A percentile compares a stretch with the other conserved stretches of the same genome.
These are phyloP conservation scores for Dryas drummondii DNA, from an alignment of 306 rosid genomes.

Conservation along the genomic window DNA sequence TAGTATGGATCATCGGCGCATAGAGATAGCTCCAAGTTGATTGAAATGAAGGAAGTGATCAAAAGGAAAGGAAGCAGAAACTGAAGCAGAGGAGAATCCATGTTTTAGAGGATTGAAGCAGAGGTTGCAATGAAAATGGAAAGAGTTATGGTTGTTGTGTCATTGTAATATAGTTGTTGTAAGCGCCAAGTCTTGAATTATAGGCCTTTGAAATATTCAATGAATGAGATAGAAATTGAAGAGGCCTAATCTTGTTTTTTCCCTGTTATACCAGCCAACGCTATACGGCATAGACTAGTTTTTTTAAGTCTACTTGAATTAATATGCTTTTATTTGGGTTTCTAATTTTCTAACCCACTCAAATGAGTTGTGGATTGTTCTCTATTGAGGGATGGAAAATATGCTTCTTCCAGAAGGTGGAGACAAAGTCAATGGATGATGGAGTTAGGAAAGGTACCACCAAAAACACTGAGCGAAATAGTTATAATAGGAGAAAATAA, in stretches of 20 bases:
- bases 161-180: not conserved
- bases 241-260: not conserved
- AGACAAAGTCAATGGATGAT: not conserved
- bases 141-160: not conserved
- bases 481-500: not conserved
- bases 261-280: not conserved
- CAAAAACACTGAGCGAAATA: not conserved
- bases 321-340: not conserved
- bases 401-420: not conserved
- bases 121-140: not conserved
- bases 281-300: not conserved
- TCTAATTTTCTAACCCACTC: not conserved
- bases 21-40: not conserved
- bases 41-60: not conserved
- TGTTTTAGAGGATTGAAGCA: not conserved
- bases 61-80: conserved; percentile 2
- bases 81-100: not conserved
- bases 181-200: not conserved
- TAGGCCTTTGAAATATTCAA: not conserved
- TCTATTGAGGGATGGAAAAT: not conserved
- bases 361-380: not conserved
- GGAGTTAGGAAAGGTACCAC: not conserved
- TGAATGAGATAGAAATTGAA: not conserved
- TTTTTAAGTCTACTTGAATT: no score
- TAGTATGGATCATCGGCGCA: not conserved